These are phyloP conservation scores for Clitopilus passeckerianus DNA, from an alignment of 768 basidiomycete species.

Conservation along the genomic window DNA sequence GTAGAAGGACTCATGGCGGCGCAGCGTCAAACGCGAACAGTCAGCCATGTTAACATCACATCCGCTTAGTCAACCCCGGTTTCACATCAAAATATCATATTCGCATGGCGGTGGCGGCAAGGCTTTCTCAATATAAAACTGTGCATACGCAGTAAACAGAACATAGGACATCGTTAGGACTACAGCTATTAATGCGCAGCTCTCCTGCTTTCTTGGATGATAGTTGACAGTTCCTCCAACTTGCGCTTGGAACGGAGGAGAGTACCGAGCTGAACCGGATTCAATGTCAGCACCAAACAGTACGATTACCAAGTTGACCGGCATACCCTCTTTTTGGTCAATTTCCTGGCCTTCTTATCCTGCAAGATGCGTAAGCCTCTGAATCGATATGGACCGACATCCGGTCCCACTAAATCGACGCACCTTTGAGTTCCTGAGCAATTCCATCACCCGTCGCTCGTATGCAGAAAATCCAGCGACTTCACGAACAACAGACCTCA, in stretches of 20 bases:
- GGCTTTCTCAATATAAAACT: too few species aligned
- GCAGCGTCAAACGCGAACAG: conserved; percentile 1
- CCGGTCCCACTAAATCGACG: conserved; percentile 17
- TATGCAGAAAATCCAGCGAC: conserved; percentile 97
- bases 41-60: conserved; percentile 7
- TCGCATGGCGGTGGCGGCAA: not conserved
- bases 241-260: conserved; percentile 97
- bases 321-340: conserved; percentile 98
- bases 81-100: not conserved
- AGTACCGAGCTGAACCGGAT: conserved; percentile 76
- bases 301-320: not conserved
- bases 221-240: conserved; percentile 87
- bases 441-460: conserved; percentile 96
- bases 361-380: conserved; percentile 18
- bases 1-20: conserved; percentile 2
- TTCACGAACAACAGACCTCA: conserved; percentile 91
- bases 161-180: conserved; percentile 1
- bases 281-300: conserved; percentile 1
- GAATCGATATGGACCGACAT: not conserved
- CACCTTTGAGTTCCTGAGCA: conserved; percentile 97
- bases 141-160: not conserved
- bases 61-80: not conserved
- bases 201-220: conserved; percentile 93
- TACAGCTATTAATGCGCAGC: conserved; percentile 35
- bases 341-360: conserved; percentile 99